phyloP scores from a whole-genome alignment of 495 filamentous ascomycete genomes.

The Baudoinia panamericana region DNA sequence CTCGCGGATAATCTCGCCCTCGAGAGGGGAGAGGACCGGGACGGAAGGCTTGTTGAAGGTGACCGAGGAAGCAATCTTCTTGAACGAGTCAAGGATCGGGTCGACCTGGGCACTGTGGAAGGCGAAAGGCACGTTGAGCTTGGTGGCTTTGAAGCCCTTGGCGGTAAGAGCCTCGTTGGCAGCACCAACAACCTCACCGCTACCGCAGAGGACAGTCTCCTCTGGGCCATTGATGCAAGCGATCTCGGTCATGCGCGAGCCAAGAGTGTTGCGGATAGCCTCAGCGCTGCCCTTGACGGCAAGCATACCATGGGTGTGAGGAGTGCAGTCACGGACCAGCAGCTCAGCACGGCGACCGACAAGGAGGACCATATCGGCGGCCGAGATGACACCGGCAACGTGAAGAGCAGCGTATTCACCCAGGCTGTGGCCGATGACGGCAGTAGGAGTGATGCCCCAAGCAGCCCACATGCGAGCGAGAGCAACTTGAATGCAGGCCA shows the following conservation, averaged over 20 bases:
- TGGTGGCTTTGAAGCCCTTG: slow-evolving; percentile 40
- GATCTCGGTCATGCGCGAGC: slow-evolving; percentile 33
- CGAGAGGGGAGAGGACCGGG: slow-evolving; percentile 32
- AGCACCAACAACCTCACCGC: slow-evolving; percentile 24
- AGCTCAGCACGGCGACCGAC: slow-evolving; percentile 66
- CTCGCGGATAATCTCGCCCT: slow-evolving; percentile 32
- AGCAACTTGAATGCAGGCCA: slow-evolving; percentile 74
- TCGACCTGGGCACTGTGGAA: slow-evolving; percentile 44
- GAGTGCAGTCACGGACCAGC: slow-evolving; percentile 56
- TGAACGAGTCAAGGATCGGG: slow-evolving; percentile 37
- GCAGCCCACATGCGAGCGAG: slow-evolving; percentile 67
- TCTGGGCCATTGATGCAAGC: slow-evolving; percentile 37
- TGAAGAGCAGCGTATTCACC: slow-evolving; percentile 84
- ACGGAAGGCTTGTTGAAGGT: slow-evolving; percentile 32
- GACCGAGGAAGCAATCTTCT: slow-evolving; percentile 28
- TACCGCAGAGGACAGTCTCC: slow-evolving; percentile 35
- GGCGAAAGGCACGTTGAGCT: slow-evolving; percentile 38
- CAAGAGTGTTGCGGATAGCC: slow-evolving; percentile 28
- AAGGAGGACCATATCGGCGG: slow-evolving; percentile 66
- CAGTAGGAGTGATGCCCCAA: slow-evolving; percentile 61
- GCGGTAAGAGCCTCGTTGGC: slow-evolving; percentile 27
- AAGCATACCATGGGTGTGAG: slow-evolving; percentile 54
- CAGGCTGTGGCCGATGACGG: slow-evolving; percentile 73
- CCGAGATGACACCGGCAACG: slow-evolving; percentile 65
- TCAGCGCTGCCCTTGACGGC: slow-evolving; percentile 34